Evolutionary conservation across 768 basidiomycete species (phyloP).

Genomic region (Suillus sp.): DNA sequence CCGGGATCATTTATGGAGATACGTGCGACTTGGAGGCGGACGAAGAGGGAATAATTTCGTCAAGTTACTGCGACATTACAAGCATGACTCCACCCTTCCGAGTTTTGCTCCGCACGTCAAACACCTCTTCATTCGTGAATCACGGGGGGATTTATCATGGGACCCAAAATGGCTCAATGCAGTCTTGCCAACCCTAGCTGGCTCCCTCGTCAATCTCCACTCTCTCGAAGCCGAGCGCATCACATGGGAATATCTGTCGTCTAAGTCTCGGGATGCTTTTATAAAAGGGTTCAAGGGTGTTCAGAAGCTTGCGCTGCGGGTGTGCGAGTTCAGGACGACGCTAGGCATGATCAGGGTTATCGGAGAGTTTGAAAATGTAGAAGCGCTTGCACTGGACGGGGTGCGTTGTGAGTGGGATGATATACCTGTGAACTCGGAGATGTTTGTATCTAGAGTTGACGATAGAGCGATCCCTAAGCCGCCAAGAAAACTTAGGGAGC

Average conservation of each 20-base stretch:
- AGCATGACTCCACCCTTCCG: conserved; percentile 40
- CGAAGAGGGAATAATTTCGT: conserved; percentile 26
- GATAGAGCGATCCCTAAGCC: conserved; percentile 17
- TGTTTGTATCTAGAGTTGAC: conserved; percentile 9
- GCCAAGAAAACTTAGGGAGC: conserved; percentile 25
- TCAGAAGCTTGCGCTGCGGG: conserved; percentile 25
- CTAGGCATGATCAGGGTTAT: conserved; percentile 32
- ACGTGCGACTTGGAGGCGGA: conserved; percentile 22
- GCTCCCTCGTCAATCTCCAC: conserved; percentile 23
- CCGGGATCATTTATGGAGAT: conserved; percentile 26
- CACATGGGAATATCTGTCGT: conserved; percentile 36
- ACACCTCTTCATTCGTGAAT: conserved; percentile 30
- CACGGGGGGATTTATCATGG: conserved; percentile 32
- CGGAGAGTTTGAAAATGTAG: conserved; percentile 29
- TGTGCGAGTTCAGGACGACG: conserved; percentile 29
- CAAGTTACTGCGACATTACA: conserved; percentile 23
- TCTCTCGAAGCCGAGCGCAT: conserved; percentile 32
- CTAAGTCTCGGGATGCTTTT: conserved; percentile 28
- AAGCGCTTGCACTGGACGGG: conserved; percentile 32
- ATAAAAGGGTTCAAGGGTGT: conserved; percentile 26
- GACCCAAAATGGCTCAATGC: conserved; percentile 37
- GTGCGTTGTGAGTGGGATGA: conserved; percentile 24
- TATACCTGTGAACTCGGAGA: neutral
- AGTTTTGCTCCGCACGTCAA: conserved; percentile 59
- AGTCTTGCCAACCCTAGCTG: conserved; percentile 27